A percentile compares a stretch with the other conserved stretches of the same genome.
Conservation (phyloP, 2,329 filamentous ascomycete species). For the Fusarium tricinctum region DNA sequence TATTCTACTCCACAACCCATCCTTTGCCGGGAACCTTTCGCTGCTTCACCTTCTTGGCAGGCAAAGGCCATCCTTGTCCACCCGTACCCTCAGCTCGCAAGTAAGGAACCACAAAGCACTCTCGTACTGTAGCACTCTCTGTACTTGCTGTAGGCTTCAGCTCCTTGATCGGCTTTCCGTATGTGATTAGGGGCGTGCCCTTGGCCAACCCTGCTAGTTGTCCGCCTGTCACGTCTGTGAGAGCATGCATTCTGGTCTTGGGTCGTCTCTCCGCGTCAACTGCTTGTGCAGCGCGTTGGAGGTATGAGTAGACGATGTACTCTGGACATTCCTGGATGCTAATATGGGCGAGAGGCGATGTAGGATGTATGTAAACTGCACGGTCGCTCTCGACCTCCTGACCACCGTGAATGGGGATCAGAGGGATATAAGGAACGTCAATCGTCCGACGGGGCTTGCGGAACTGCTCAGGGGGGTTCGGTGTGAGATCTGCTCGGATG, state of each 20-base stretch:
- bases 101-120: constrained; percentile 87
- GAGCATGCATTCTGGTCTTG: constrained; percentile 88
- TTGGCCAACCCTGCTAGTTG: constrained; percentile 85
- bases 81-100: constrained; percentile 77
- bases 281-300: constrained; percentile 75
- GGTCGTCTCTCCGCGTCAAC: constrained; percentile 68
- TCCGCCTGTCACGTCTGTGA: constrained; percentile 81
- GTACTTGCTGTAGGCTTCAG: constrained; percentile 63
- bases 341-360: constrained; percentile 81
- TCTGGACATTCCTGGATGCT: constrained; percentile 81
- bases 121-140: constrained; percentile 64
- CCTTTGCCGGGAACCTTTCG: constrained; percentile 78
- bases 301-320: constrained; percentile 88
- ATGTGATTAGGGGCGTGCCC: constrained; percentile 85
- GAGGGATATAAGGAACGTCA: constrained; percentile 90
- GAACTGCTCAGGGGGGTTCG: constrained; percentile 74
- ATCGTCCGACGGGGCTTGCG: constrained; percentile 86
- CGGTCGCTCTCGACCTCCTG: constrained; percentile 65
- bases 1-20: constrained; percentile 75
- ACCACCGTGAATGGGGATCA: constrained; percentile 74
- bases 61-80: constrained; percentile 84
- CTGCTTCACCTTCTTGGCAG: constrained; percentile 87
- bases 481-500: constrained; percentile 88
- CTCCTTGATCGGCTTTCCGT: constrained; percentile 94
- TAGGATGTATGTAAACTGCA: constrained; percentile 89